These are phyloP conservation scores for Tylopilus sp. DNA, from an alignment of 1,284 basidiomycete genomes.

Conservation along the genomic window DNA sequence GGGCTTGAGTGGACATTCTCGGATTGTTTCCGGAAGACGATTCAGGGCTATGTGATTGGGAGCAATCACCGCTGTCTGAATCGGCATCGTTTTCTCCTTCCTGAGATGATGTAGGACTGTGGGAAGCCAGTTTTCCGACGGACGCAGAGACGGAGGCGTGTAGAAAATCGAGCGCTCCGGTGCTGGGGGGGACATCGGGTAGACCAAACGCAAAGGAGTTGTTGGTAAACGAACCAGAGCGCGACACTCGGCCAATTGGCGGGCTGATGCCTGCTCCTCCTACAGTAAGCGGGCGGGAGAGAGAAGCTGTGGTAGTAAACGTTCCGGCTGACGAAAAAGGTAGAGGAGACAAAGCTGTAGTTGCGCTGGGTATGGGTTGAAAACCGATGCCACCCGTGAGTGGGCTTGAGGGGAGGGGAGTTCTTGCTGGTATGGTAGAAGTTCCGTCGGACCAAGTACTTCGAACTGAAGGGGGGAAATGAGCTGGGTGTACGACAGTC, in stretches of 20 bases:
- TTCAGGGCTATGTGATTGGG: conserved; percentile 32
- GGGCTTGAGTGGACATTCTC: conserved; percentile 22
- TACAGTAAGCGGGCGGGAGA: conserved; percentile 20
- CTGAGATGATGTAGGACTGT: conserved; percentile 37
- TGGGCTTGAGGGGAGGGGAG: conserved; percentile 36
- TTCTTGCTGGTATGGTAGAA: conserved; percentile 27
- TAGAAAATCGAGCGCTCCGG: conserved; percentile 33
- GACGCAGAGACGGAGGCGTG: conserved; percentile 19
- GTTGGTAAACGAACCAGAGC: conserved; percentile 59
- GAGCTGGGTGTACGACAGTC: conserved; percentile 17
- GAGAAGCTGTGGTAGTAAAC: conserved; percentile 29
- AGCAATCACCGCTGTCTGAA: conserved; percentile 35
- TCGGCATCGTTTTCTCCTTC: conserved; percentile 45
- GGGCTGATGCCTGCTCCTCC: conserved; percentile 33
- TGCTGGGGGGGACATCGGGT: conserved; percentile 28
- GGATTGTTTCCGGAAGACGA: conserved; percentile 27
- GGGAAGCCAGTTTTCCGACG: conserved; percentile 15
- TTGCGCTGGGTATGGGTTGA: conserved; percentile 35
- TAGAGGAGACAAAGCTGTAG: conserved; percentile 28
- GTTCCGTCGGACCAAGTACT: conserved; percentile 31
- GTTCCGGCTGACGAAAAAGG: conserved; percentile 34
- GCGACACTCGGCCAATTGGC: conserved; percentile 54
- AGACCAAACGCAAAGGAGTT: conserved; percentile 44
- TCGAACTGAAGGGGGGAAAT: conserved; percentile 25
- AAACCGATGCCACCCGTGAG: conserved; percentile 32